Percentiles rank a stretch among this genome's conserved stretches.
Conservation (phyloP, 257 asterid species). For the Solanum corneliomulleri region DNA sequence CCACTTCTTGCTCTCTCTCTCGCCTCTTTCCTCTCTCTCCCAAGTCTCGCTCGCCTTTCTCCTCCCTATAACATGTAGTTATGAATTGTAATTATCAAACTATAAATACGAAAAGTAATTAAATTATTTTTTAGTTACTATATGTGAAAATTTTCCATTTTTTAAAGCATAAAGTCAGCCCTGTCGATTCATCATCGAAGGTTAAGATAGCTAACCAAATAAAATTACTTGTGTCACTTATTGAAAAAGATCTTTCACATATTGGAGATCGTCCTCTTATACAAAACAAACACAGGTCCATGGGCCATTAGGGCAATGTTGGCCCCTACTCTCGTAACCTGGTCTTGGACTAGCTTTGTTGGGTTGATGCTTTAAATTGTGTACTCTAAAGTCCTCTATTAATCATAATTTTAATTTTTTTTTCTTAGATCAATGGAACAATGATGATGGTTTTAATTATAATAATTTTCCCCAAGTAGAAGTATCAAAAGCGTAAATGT, state of each 20-base stretch:
- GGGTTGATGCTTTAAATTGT: neutral
- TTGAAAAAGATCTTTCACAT: neutral
- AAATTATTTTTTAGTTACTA: no score
- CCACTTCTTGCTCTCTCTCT: no score
- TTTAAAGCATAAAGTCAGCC: no score
- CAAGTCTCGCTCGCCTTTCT: no score
- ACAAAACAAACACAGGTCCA: neutral
- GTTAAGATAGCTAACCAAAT: neutral
- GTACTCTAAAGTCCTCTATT: neutral
- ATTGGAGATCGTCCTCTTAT: neutral
- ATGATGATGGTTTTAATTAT: neutral
- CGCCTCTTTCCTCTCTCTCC: no score
- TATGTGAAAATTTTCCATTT: no score
- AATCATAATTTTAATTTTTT: no score
- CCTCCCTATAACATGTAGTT: no score
- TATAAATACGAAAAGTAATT: no score
- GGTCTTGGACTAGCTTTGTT: neutral
- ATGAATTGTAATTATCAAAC: no score
- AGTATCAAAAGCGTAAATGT: neutral
- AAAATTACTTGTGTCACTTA: neutral
- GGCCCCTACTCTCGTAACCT: neutral
- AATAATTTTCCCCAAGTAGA: neutral
- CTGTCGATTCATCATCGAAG: no score
- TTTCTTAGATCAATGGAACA: neutral
- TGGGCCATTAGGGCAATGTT: neutral